A percentile compares a stretch with the other conserved stretches of the same genome.
Conservation (phyloP, 2,329 filamentous ascomycete genomes). For the Talaromyces sp. region DNA sequence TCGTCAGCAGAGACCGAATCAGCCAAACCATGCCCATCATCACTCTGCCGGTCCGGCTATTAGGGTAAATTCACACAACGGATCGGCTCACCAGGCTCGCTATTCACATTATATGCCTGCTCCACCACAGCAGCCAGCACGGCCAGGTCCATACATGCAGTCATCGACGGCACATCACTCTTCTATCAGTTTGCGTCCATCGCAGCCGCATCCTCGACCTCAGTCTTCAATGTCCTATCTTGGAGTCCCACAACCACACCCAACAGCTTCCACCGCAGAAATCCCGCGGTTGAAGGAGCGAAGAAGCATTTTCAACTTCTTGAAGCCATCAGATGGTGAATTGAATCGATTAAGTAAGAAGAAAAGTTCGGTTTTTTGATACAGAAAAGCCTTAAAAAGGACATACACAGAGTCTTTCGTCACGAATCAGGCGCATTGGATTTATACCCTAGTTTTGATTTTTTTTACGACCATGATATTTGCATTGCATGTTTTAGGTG, state of each 20-base stretch:
- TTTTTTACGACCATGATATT: neutral
- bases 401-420: neutral
- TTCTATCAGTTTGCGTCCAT: slow-evolving; percentile 15
- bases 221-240: slow-evolving; percentile 14
- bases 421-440: neutral
- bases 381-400: neutral
- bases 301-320: slow-evolving; percentile 47
- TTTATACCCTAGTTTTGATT: slow-evolving; percentile 3
- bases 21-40: slow-evolving; percentile 18
- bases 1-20: slow-evolving; percentile 21
- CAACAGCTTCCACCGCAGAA: slow-evolving; percentile 18
- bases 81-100: slow-evolving; percentile 10
- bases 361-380: slow-evolving; percentile 46
- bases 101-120: slow-evolving; percentile 22
- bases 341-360: slow-evolving; percentile 41
- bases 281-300: slow-evolving; percentile 33
- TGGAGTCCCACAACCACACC: neutral
- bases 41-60: slow-evolving; percentile 1
- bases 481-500: neutral
- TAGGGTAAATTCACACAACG: slow-evolving; percentile 10
- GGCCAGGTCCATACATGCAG: slow-evolving; percentile 14
- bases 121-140: slow-evolving; percentile 20
- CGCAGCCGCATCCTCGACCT: slow-evolving; percentile 22
- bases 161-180: slow-evolving; percentile 1
- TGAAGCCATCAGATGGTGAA: slow-evolving; percentile 31